Evolutionary conservation across 2,329 filamentous ascomycete species (phyloP), one percentile per base, ranked within the genome.

Genomic region (Bipolaris sorokiniana): DNA sequence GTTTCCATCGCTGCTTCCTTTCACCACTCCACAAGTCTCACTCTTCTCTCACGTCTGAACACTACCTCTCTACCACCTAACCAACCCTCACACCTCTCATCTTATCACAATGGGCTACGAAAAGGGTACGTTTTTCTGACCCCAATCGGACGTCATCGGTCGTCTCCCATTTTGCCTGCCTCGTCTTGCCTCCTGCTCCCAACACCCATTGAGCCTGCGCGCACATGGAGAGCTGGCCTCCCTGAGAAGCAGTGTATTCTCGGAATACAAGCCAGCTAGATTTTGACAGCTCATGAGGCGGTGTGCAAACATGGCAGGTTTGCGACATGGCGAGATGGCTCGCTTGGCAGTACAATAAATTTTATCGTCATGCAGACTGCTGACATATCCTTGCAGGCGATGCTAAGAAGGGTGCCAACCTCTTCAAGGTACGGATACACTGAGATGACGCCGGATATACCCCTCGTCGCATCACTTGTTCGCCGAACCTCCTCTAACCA

Each of bases 381-480:
- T 75, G 58, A 75, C 67, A 54, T 57, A 52, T 55, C 48, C 53
- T 46, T 18, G 62, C 76, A 97, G 93, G 92, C 86, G 92, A 97
- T 82, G 76, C 84, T 77, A 92, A 93, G 86, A 97, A 97, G 90
- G 94, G 94, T 87, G 94, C 92, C 82, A 91, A 89, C 86, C 91
- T 98, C 79, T 98, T 98, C 92, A 97, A 97, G 88, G 83, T 83
- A 76, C 70, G 74, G 57, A 51, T 44, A 58, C 18, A 15, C 28
- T 15, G 11, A 34, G 7, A 47, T 33, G 18, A 28, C 16, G 22
- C 33, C 31, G 37, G 46, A 45, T 52, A 49, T 46, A 48, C 20
- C 48, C 52, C 11, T 36, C 60, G 53, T 28, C 45, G 46, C 44
- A 54, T 16, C 37, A 42, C 46, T 36, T 42, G 36, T 10, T 51